phyloP scores from a whole-genome alignment of 2,329 filamentous ascomycete genomes.

The Pseudogymnoascus sp. region DNA sequence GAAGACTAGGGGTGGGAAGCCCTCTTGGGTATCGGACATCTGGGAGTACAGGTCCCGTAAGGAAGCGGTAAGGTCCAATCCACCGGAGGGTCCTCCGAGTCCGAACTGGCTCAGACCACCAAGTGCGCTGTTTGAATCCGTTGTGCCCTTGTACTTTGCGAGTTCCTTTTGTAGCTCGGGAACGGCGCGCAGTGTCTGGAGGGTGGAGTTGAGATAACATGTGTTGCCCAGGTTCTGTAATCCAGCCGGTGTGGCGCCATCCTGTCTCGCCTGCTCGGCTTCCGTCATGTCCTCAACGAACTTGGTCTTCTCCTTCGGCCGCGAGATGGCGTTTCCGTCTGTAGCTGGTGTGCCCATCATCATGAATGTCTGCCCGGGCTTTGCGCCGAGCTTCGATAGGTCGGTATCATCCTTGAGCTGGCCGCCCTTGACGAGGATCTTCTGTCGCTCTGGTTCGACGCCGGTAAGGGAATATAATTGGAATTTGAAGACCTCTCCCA shows the following conservation, averaged over 20 bases:
- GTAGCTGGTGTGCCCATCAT: constrained; percentile 89
- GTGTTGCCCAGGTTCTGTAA: constrained; percentile 93
- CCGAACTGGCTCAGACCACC: constrained; percentile 37
- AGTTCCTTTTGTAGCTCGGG: constrained; percentile 84
- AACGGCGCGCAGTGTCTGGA: constrained; percentile 83
- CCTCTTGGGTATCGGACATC: constrained; percentile 81
- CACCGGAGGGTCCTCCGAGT: constrained; percentile 38
- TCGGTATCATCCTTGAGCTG: constrained; percentile 93
- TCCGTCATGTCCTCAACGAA: constrained; percentile 98
- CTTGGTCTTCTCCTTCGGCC: constrained; percentile 72
- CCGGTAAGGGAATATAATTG: constrained; percentile 92
- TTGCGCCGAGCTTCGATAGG: constrained; percentile 74
- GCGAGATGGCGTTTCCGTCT: constrained; percentile 49
- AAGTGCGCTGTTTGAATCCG: constrained; percentile 24
- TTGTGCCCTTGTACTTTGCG: constrained; percentile 45
- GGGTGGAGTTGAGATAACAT: constrained; percentile 94
- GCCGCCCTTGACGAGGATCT: constrained; percentile 87
- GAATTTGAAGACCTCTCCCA: constrained; percentile 88
- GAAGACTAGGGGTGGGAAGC: constrained; percentile 77
- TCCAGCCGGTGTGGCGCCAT: constrained; percentile 78
- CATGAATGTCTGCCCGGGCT: constrained; percentile 80
- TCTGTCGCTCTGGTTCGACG: constrained; percentile 93
- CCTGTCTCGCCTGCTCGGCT: constrained; percentile 74
- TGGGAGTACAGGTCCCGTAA: constrained; percentile 77
- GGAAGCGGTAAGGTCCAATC: constrained; percentile 65